Conservation (phyloP, 495 filamentous ascomycete species). For the Daldinia bambusicola region DNA sequence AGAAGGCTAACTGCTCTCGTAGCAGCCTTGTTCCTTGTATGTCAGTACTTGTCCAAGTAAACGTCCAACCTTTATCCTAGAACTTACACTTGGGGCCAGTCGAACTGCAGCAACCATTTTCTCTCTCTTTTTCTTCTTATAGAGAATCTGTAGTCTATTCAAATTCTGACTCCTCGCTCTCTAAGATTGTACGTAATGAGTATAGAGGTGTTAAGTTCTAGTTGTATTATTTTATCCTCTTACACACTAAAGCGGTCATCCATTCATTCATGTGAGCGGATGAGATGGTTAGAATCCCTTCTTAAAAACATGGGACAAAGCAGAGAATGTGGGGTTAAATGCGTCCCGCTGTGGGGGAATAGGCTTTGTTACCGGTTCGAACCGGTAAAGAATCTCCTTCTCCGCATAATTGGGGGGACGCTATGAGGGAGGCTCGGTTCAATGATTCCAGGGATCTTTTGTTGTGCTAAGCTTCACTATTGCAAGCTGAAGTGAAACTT, state of each 20-base stretch:
- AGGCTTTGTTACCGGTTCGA: conserved; percentile 12
- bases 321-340: conserved; percentile 33
- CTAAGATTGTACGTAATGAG: too few relatives aligned
- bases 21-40: conserved; percentile 64
- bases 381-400: conserved; percentile 29
- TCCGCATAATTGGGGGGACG: conserved; percentile 13
- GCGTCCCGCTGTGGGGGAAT: conserved; percentile 39
- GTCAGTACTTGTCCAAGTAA: conserved; percentile 29
- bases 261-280: neutral
- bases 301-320: conserved; percentile 10
- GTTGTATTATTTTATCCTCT: neutral
- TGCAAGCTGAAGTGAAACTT: neutral
- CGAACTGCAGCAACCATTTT: conserved; percentile 67
- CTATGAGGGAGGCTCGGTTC: neutral
- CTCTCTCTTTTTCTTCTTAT: too few relatives aligned
- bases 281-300: neutral
- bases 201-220: neutral
- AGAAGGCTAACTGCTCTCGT: conserved; percentile 82
- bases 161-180: too few relatives aligned
- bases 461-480: conserved; percentile 6
- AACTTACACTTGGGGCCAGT: conserved; percentile 63
- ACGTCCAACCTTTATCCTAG: neutral
- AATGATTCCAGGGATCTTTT: neutral
- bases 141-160: too few relatives aligned
- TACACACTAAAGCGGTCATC: neutral